These are phyloP conservation scores for Microdochium nivale DNA, from an alignment of 2,329 filamentous ascomycete species.

Conservation along the genomic window DNA sequence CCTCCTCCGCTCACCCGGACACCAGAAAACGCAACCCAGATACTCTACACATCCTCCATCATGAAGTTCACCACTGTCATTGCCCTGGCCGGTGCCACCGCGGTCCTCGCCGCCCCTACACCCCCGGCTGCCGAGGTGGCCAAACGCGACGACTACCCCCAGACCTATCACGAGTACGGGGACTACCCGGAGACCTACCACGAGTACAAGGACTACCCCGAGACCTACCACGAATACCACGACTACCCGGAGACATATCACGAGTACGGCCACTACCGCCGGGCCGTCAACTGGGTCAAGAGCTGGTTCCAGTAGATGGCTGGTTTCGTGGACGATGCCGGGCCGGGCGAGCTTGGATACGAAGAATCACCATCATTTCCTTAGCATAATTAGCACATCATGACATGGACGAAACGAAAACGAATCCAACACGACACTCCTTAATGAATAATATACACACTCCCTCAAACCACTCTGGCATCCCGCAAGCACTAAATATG, in stretches of 20 bases:
- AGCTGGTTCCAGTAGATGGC: not conserved
- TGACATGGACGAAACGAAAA: too few relatives aligned
- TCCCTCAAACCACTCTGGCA: too few relatives aligned
- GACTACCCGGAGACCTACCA: not conserved
- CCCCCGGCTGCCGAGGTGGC: not conserved
- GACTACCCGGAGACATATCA: not conserved
- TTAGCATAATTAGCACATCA: too few relatives aligned
- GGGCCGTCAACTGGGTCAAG: constrained; percentile 3
- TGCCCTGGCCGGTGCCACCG: not conserved
- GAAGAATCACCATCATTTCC: too few relatives aligned
- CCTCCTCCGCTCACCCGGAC: not conserved
- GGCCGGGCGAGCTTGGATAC: too few relatives aligned
- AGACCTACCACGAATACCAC: not conserved
- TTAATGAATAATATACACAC: too few relatives aligned
- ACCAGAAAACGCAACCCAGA: not conserved
- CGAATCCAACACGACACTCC: too few relatives aligned
- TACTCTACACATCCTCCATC: not conserved
- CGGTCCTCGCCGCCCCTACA: constrained; percentile 2
- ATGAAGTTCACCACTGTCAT: constrained; percentile 2
- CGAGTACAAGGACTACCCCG: not conserved
- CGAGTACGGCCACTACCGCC: not conserved
- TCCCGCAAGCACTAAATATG: too few relatives aligned
- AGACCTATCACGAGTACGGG: not conserved
- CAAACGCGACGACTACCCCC: not conserved
- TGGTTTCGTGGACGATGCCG: not conserved